Evolutionary conservation across 768 basidiomycete genomes (phyloP).

Genomic region (Pleurotus eryngii): DNA sequence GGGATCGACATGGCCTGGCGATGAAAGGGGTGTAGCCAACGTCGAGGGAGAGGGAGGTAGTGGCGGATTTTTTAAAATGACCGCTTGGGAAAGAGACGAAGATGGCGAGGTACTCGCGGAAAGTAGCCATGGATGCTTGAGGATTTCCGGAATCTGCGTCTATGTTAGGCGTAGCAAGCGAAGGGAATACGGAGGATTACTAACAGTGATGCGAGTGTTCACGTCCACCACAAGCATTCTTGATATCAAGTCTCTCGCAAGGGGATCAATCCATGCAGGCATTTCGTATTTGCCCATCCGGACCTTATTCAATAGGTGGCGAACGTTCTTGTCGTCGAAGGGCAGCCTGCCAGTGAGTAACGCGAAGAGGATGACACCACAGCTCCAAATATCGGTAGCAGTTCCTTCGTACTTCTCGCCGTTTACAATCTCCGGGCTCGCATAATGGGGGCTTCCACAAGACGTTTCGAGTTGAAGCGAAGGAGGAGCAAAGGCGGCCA

Average conservation of each 20-base stretch:
- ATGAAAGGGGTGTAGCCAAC: constrained; percentile 67
- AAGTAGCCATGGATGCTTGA: constrained; percentile 80
- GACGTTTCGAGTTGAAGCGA: constrained; percentile 86
- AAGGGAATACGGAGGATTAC: constrained; percentile 18
- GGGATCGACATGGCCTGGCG: constrained; percentile 66
- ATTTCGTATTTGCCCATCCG: constrained; percentile 83
- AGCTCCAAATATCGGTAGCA: constrained; percentile 95
- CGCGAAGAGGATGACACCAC: constrained; percentile 90
- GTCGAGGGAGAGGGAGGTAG: constrained; percentile 63
- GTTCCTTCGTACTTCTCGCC: constrained; percentile 86
- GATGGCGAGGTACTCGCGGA: constrained; percentile 41
- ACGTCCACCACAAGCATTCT: constrained; percentile 91
- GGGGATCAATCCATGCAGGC: constrained; percentile 75
- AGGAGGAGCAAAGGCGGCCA: constrained; percentile 93
- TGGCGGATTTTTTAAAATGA: constrained; percentile 24
- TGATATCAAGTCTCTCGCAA: constrained; percentile 78
- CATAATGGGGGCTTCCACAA: constrained; percentile 96
- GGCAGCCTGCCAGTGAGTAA: constrained; percentile 88
- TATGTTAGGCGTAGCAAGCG: background rate
- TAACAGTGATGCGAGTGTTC: constrained; percentile 72
- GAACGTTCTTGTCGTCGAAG: constrained; percentile 89
- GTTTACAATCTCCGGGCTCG: constrained; percentile 93
- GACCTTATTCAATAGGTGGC: constrained; percentile 78
- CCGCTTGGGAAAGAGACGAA: constrained; percentile 15
- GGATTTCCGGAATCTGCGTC: constrained; percentile 78